Evolutionary conservation across 352 stramenopile genomes (phyloP), one percentile per base, ranked within the genome.

Genomic region (Achlya hypogyna): DNA sequence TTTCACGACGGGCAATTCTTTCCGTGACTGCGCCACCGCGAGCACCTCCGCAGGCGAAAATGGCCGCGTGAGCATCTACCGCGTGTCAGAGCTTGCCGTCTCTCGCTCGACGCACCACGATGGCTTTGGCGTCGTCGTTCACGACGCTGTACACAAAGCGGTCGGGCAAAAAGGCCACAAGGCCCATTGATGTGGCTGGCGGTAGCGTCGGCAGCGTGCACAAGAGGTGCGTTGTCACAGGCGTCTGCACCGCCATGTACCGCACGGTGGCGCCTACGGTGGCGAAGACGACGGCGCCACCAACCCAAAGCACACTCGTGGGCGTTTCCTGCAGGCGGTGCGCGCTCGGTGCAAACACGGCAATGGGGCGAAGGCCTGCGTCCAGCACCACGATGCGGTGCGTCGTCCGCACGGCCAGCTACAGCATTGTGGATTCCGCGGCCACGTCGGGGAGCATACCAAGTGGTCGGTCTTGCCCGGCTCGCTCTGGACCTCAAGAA

Each of bases 221-320:
- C 2, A 82, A 62, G 20, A 79, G 60, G 5, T 69, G 68, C 2
- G 53, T 62, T n/a, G 27, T 69, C 25, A 14, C 34, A 16, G 31
- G 38, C 38, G 49, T 53, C 16, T 86, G 38, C 0, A 82, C 81
- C 32, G 80, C 79, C 25, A 87, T 25, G 22, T 86, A 86, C 34
- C 79, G 74, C 10, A 93, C 23, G 51, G 87, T 80, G 14, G 74
- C 64, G 38, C 65, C 62, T 4, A 65, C 64, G 10, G 85, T 89
- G n/a, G 72, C 74, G 58, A 87, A 79, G 25, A 88, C 45, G 27
- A 93, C 65, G 29, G 82, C 79, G 40, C 89, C 81, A 1, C 72
- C 82, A 34, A 93, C 69, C 85, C 85, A 93, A 1, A 93, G 51
- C 35, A 86, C 49, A 65, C 76, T 87, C 42, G 31, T 53, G 16